Percentiles rank a stretch among this genome's conserved stretches.
Evolutionary conservation across 106 monocot genomes (phyloP).

Genomic region (Platanthera guangdongensis): DNA sequence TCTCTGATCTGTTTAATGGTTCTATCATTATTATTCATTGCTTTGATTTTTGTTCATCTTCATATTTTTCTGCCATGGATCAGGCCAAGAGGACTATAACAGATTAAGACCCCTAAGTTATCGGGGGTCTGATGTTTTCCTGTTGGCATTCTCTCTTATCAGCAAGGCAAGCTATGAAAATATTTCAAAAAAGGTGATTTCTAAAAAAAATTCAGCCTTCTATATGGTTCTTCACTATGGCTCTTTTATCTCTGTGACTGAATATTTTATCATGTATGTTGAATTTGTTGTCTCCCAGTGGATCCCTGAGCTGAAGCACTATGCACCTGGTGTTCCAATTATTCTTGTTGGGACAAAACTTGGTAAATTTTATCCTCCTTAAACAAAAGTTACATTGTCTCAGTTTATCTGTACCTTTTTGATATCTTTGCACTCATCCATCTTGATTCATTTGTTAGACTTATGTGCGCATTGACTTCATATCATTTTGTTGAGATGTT

Average conservation of each 20-base stretch:
- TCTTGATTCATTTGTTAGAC: too few species aligned
- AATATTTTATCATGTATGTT: too few species aligned
- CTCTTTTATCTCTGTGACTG: too few species aligned
- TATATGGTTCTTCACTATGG: too few species aligned
- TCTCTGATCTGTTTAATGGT: too few species aligned
- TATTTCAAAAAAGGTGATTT: neutral
- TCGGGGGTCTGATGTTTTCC: constrained; percentile 4
- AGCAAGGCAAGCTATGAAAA: constrained; percentile 8
- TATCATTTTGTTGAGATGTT: too few species aligned
- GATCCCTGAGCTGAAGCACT: constrained; percentile 5
- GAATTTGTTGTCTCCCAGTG: neutral
- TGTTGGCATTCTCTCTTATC: constrained; percentile 3
- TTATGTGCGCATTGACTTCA: too few species aligned
- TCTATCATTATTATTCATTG: too few species aligned
- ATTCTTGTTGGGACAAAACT: constrained; percentile 4
- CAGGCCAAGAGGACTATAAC: constrained; percentile 4
- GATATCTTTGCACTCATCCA: too few species aligned
- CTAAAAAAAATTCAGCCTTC: too few species aligned
- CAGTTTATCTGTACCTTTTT: too few species aligned
- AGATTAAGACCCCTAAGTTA: constrained; percentile 6
- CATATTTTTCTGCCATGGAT: neutral
- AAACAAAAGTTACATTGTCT: too few species aligned
- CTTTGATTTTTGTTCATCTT: neutral
- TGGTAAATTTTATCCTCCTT: neutral
- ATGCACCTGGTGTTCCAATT: constrained; percentile 4